Evolutionary conservation across 2,329 filamentous ascomycete species (phyloP).

Genomic region (Ilyonectria mors-panacis): DNA sequence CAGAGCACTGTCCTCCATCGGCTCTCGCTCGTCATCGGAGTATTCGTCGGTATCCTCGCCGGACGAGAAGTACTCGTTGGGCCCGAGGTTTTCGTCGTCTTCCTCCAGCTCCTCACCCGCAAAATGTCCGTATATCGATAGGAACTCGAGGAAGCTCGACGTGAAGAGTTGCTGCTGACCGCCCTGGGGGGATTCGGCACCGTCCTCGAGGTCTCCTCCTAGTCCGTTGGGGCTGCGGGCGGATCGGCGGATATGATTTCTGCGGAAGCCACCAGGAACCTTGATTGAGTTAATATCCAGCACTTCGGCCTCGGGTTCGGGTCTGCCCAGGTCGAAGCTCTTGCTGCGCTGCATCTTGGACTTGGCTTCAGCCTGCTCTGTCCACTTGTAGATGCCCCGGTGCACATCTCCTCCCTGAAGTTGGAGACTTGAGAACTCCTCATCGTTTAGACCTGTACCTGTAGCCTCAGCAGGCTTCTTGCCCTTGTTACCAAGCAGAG

Average conservation of each 20-base stretch:
- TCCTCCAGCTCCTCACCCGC: conserved; percentile 97
- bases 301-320: conserved; percentile 83
- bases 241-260: conserved; percentile 87
- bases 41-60: conserved; percentile 78
- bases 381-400: conserved; percentile 96
- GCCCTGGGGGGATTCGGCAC: conserved; percentile 51
- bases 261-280: conserved; percentile 91
- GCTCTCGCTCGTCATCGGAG: conserved; percentile 79
- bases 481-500: conserved; percentile 64
- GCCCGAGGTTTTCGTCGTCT: conserved; percentile 89
- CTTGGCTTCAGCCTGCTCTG: conserved; percentile 85
- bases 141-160: conserved; percentile 94
- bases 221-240: conserved; percentile 72
- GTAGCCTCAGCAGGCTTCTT: conserved; percentile 64
- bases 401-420: conserved; percentile 96
- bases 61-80: conserved; percentile 93
- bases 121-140: conserved; percentile 96
- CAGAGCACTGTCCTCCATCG: conserved; percentile 90
- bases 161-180: conserved; percentile 77
- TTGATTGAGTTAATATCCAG: conserved; percentile 93
- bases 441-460: conserved; percentile 66
- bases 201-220: conserved; percentile 52
- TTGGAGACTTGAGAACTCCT: conserved; percentile 93
- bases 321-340: conserved; percentile 86
- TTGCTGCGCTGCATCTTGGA: conserved; percentile 82